Conservation (phyloP, 2,329 filamentous ascomycete species). For the Xylaria sp. region DNA sequence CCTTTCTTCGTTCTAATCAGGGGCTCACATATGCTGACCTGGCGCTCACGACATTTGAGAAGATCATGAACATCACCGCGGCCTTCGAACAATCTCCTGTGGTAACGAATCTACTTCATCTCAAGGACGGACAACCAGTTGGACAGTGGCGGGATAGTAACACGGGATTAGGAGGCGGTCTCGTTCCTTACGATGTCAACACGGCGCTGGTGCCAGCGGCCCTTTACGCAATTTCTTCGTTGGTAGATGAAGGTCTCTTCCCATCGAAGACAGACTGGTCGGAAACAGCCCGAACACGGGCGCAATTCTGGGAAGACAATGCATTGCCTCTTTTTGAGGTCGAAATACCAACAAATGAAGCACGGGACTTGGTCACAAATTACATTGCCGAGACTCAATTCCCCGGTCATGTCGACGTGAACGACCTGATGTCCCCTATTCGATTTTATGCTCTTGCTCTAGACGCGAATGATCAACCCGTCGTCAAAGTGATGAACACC, state of each 20-base stretch:
- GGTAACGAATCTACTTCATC: slow-evolving; percentile 50
- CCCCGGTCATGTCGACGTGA: slow-evolving; percentile 39
- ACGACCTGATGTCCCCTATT: slow-evolving; percentile 39
- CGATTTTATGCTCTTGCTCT: slow-evolving; percentile 53
- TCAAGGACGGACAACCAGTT: slow-evolving; percentile 49
- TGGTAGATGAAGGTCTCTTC: slow-evolving; percentile 48
- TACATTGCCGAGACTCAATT: slow-evolving; percentile 44
- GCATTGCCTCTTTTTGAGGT: slow-evolving; percentile 54
- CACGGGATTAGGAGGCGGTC: slow-evolving; percentile 55
- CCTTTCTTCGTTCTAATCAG: slow-evolving; percentile 45
- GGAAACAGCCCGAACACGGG: slow-evolving; percentile 42
- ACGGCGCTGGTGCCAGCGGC: slow-evolving; percentile 58
- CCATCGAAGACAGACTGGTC: slow-evolving; percentile 44
- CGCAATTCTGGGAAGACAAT: slow-evolving; percentile 57
- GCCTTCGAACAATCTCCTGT: slow-evolving; percentile 50
- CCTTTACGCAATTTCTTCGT: slow-evolving; percentile 50
- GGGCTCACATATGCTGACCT: slow-evolving; percentile 51
- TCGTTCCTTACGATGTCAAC: slow-evolving; percentile 62
- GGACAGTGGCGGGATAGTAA: slow-evolving; percentile 60
- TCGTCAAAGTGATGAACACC: slow-evolving; percentile 56
- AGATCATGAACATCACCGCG: slow-evolving; percentile 51
- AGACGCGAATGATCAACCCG: slow-evolving; percentile 43
- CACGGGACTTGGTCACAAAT: slow-evolving; percentile 40
- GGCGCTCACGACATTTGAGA: slow-evolving; percentile 47
- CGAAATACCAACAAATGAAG: slow-evolving; percentile 39